Evolutionary conservation across 1,139 yeast species (phyloP), one percentile per base, ranked within the genome.

Genomic region (Yamadazyma pseudoaaseri): DNA sequence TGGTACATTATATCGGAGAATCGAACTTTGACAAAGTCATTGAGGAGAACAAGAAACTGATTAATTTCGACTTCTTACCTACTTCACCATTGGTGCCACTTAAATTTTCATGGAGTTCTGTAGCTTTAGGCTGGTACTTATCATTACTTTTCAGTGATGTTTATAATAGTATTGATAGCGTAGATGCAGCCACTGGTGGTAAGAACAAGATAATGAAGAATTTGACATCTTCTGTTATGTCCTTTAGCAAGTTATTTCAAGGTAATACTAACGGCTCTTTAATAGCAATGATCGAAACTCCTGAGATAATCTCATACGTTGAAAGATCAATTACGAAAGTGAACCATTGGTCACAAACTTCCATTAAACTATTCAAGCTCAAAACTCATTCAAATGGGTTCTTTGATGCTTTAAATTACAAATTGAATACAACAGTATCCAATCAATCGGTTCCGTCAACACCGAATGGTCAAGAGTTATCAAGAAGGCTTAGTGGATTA

Each of bases 91-190:
- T 78, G 35, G 76, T 75, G 34, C 71, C 72, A 3, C 61, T 82
- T 41, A 62, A 55, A 34, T 80, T 85, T 43, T 55, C 59, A 9
- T 84, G 95, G 92, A 73, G 76, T 29, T 63, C 64, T 28, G 48
- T 72, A 6, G 77, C 92, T 0, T 62, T 85, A 24, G 89, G 90
- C 0, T 87, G 96, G 96, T 81, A 86, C 52, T 68, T 74, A 29
- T 74, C 85, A 10, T 61, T 84, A 11, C 51, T 86, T 21, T 86
- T 89, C 80, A 77, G 82, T 1, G 66, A 71, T 34, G 70, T 86
- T 1, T 86, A 76, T 51, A 70, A 73, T 32, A 58, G 70, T 16
- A 64, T 68, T 8, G 66, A 63, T 26, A 39, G 30, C 12, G 51
- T 55, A 3, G 43, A 43, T 21, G 29, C 27, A n/a, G 44, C 42